Conservation (phyloP, 192 early-diverging fungal species). For the Coemansia erecta region DNA sequence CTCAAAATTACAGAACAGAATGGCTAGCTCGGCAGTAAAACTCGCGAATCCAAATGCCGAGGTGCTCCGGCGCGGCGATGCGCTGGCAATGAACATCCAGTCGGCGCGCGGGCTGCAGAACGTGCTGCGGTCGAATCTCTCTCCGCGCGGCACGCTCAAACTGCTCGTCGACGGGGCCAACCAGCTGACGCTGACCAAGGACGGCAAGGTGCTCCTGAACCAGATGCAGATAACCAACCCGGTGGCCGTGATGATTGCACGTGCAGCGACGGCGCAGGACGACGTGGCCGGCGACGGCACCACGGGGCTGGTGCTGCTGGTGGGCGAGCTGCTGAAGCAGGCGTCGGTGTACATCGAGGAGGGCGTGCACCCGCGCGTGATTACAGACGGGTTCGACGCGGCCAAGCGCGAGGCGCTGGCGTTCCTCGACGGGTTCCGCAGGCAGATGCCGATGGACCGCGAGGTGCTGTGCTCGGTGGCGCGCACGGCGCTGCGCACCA, state of each 20-base stretch:
- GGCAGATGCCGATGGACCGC: conserved; percentile 77
- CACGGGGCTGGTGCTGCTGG: conserved; percentile 93
- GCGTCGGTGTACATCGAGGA: conserved; percentile 91
- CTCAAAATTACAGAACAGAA: conserved; percentile 8
- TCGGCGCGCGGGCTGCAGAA: conserved; percentile 95
- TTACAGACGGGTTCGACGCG: conserved; percentile 96
- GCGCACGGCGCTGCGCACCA: conserved; percentile 93
- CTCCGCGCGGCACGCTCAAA: conserved; percentile 98
- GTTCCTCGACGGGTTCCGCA: conserved; percentile 90
- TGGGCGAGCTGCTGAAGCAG: conserved; percentile 97
- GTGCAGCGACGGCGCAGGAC: conserved; percentile 98
- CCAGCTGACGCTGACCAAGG: conserved; percentile 96
- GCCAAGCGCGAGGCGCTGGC: conserved; percentile 93
- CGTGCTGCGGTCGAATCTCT: conserved; percentile 94
- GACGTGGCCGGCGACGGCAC: conserved; percentile 99
- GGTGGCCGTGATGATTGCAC: conserved; percentile 98
- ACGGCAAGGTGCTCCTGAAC: conserved; percentile 96
- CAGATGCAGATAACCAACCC: conserved; percentile 99
- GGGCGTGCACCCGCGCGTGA: conserved; percentile 92
- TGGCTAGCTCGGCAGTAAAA: conserved; percentile 77
- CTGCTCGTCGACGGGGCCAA: conserved; percentile 98
- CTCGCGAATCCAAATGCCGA: conserved; percentile 98
- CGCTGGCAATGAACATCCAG: conserved; percentile 93
- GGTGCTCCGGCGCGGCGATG: conserved; percentile 96
- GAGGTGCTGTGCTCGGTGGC: conserved; percentile 87